phyloP scores from a whole-genome alignment of 1,139 yeast genomes.

The Saccharomyces hybrid region DNA sequence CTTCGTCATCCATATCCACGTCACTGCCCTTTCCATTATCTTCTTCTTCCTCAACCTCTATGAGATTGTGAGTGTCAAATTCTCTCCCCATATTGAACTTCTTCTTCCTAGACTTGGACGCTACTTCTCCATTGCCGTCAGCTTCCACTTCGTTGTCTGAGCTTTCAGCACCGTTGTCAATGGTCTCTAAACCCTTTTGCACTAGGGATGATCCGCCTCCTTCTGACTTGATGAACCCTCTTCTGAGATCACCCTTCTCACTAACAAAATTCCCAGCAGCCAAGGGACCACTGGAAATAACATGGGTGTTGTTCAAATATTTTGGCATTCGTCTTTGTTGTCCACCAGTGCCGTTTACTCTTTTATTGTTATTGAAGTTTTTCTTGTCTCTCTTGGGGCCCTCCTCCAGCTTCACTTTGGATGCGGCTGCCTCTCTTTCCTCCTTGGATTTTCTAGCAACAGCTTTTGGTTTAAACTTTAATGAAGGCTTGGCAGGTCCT shows the following conservation, averaged over 20 bases:
- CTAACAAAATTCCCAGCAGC: conserved; percentile 54
- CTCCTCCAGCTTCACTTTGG: conserved; percentile 41
- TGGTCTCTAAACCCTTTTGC: conserved; percentile 28
- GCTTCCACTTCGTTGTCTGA: conserved; percentile 14
- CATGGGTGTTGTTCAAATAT: conserved; percentile 54
- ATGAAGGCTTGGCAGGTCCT: conserved; percentile 39
- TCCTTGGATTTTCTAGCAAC: conserved; percentile 77
- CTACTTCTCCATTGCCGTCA: conserved; percentile 16
- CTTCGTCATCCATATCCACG: conserved; percentile 27
- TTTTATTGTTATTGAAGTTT: conserved; percentile 31
- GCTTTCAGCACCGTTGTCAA: conserved; percentile 25
- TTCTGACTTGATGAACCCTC: conserved; percentile 25
- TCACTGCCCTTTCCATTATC: conserved; percentile 36
- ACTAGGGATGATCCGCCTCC: conserved; percentile 22
- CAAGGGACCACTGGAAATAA: conserved; percentile 65
- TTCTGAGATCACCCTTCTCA: conserved; percentile 17
- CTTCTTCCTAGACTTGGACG: conserved; percentile 35
- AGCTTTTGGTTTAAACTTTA: conserved; percentile 72
- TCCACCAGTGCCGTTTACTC: conserved; percentile 34
- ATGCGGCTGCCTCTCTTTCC: conserved; percentile 73
- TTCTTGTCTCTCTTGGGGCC: conserved; percentile 19
- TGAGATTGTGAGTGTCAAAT: conserved; percentile 31
- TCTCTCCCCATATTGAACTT: conserved; percentile 56
- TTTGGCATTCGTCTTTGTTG: conserved; percentile 35
- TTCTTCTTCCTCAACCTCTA: conserved; percentile 18